Conservation (phyloP, 2,329 filamentous ascomycete genomes). For the Hypoxylon sp. region DNA sequence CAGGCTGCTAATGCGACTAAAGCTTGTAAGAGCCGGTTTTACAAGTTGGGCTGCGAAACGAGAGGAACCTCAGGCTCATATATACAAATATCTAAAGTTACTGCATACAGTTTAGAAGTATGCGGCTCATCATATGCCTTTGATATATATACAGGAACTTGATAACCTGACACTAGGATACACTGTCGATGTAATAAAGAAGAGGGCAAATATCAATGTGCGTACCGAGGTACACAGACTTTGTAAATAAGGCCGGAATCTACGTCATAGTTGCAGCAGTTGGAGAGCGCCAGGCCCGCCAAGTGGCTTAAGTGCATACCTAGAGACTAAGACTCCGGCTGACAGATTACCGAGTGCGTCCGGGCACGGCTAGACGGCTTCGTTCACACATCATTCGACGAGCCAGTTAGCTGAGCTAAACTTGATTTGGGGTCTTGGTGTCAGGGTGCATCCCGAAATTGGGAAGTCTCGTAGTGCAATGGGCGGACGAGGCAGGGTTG, state of each 20-base stretch:
- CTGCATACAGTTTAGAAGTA: no score
- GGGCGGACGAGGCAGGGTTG: not conserved
- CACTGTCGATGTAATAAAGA: not conserved
- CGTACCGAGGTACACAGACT: not conserved
- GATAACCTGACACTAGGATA: no score
- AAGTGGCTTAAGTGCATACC: conserved; percentile 1
- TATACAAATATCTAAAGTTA: no score
- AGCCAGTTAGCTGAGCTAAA: conserved; percentile 17
- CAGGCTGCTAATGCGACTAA: no score
- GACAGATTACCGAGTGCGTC: conserved; percentile 25
- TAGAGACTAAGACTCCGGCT: not conserved
- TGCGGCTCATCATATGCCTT: not conserved
- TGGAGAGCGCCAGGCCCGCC: conserved; percentile 21
- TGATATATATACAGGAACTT: not conserved
- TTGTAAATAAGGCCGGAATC: not conserved
- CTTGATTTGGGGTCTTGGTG: conserved; percentile 8
- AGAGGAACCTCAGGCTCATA: not conserved
- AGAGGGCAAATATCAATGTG: no score
- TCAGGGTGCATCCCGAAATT: conserved; percentile 9
- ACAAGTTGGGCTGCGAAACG: not conserved
- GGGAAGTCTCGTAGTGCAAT: not conserved
- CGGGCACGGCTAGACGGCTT: no score
- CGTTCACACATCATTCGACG: not conserved
- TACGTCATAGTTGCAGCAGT: conserved; percentile 31
- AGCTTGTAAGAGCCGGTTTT: not conserved